Percentiles rank a stretch among this genome's conserved stretches.
These are phyloP conservation scores for Nothophaeocryptopus gaeumannii DNA, from an alignment of 2,329 filamentous ascomycete genomes.

Conservation along the genomic window DNA sequence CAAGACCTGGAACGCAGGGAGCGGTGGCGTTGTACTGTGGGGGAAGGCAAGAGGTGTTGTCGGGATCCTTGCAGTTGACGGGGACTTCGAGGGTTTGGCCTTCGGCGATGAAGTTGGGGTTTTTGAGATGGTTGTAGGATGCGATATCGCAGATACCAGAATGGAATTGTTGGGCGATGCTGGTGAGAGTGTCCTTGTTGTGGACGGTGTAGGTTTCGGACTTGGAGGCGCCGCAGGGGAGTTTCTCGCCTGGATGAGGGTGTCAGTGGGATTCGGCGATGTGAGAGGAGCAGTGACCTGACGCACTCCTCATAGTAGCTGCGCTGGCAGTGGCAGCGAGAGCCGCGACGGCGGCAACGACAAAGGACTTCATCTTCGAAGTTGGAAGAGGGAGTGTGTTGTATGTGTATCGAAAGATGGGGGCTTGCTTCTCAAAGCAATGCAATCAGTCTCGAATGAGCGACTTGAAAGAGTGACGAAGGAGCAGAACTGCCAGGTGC, in stretches of 20 bases:
- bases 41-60: conserved; percentile 27
- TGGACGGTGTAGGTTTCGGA: conserved; percentile 20
- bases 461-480: conserved; percentile 12
- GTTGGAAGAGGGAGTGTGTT: background rate
- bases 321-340: conserved; percentile 10
- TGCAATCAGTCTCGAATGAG: conserved; percentile 1
- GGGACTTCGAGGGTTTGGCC: conserved; percentile 30
- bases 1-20: conserved; percentile 27
- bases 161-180: conserved; percentile 20
- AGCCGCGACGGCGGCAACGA: conserved; percentile 9
- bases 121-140: conserved; percentile 30
- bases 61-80: conserved; percentile 26
- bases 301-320: conserved; percentile 6
- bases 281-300: conserved; percentile 2
- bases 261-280: background rate
- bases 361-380: conserved; percentile 9
- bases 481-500: background rate
- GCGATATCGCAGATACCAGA: conserved; percentile 31
- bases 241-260: conserved; percentile 1
- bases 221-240: conserved; percentile 21
- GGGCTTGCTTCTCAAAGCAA: background rate
- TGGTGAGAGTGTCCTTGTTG: conserved; percentile 22
- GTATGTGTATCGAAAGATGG: background rate
- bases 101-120: conserved; percentile 35
- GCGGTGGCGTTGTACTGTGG: conserved; percentile 11